phyloP scores from a whole-genome alignment of 2,329 filamentous ascomycete species.

The Talaromyces piceae region DNA sequence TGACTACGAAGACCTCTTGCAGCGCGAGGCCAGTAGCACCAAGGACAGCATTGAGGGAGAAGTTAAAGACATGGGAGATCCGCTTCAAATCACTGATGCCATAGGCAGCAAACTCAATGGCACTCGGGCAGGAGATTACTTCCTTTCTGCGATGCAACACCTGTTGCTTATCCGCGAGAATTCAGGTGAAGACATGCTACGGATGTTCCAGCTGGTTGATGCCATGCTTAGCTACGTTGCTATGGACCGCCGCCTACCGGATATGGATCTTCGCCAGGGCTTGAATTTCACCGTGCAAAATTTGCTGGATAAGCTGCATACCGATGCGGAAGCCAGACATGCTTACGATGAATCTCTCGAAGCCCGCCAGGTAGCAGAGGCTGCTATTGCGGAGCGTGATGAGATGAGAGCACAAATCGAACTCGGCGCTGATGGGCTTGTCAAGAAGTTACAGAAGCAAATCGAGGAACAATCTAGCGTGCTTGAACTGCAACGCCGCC shows the following conservation, averaged over 20 bases:
- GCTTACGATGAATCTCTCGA: constrained; percentile 87
- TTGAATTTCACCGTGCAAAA: constrained; percentile 96
- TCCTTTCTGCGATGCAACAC: constrained; percentile 90
- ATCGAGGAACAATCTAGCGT: constrained; percentile 87
- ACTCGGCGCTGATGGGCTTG: constrained; percentile 84
- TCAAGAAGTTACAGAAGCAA: constrained; percentile 86
- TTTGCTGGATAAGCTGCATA: constrained; percentile 89
- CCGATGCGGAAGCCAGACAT: constrained; percentile 87
- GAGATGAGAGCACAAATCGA: constrained; percentile 86
- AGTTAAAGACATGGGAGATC: constrained; percentile 85
- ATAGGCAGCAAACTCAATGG: constrained; percentile 80
- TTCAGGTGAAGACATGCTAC: constrained; percentile 80
- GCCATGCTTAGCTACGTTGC: constrained; percentile 98
- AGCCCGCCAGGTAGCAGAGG: constrained; percentile 86
- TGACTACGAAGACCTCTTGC: constrained; percentile 95
- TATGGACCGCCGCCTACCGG: constrained; percentile 90
- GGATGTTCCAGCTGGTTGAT: constrained; percentile 96
- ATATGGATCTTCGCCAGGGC: constrained; percentile 97
- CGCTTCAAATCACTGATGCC: constrained; percentile 85
- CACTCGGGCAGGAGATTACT: constrained; percentile 86
- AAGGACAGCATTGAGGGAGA: constrained; percentile 82
- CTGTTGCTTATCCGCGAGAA: constrained; percentile 86
- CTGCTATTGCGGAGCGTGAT: constrained; percentile 91
- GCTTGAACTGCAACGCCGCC: constrained; percentile 79
- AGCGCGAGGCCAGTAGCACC: constrained; percentile 82